Conservation (phyloP, 352 stramenopile genomes). For the Pythium dissimile region DNA sequence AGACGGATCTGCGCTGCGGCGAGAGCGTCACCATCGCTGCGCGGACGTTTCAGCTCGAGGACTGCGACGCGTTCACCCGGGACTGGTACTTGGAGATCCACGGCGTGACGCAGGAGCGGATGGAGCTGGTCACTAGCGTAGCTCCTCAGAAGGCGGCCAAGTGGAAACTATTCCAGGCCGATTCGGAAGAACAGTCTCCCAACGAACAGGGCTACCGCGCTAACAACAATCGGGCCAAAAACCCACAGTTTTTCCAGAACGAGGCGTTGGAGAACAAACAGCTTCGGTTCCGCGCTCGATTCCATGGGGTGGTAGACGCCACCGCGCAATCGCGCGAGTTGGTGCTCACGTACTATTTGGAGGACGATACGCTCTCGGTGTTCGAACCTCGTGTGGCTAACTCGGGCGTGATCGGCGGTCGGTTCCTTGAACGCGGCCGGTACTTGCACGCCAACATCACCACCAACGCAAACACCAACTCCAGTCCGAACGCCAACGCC, state of each 20-base stretch:
- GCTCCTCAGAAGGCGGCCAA: constrained; percentile 25
- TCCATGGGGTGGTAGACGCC: constrained; percentile 40
- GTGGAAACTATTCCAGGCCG: constrained; percentile 58
- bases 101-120: constrained; percentile 77
- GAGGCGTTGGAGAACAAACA: constrained; percentile 59
- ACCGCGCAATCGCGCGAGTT: constrained; percentile 62
- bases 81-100: constrained; percentile 84
- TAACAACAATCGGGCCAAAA: too few species aligned
- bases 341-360: constrained; percentile 76
- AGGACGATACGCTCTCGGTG: constrained; percentile 73
- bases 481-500: too few species aligned
- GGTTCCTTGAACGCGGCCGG: constrained; percentile 72
- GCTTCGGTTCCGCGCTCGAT: constrained; percentile 70
- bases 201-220: neutral
- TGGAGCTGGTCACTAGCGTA: constrained; percentile 20
- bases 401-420: constrained; percentile 55
- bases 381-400: constrained; percentile 72
- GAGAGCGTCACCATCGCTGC: constrained; percentile 83
- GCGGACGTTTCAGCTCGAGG: constrained; percentile 82
- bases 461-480: too few species aligned
- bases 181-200: constrained; percentile 10
- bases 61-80: constrained; percentile 90
- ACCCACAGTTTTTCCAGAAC: constrained; percentile 35
- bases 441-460: too few species aligned
- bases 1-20: constrained; percentile 80